Evolutionary conservation across 75 land plant species (phyloP).

Genomic region (Azolla pinnata): DNA sequence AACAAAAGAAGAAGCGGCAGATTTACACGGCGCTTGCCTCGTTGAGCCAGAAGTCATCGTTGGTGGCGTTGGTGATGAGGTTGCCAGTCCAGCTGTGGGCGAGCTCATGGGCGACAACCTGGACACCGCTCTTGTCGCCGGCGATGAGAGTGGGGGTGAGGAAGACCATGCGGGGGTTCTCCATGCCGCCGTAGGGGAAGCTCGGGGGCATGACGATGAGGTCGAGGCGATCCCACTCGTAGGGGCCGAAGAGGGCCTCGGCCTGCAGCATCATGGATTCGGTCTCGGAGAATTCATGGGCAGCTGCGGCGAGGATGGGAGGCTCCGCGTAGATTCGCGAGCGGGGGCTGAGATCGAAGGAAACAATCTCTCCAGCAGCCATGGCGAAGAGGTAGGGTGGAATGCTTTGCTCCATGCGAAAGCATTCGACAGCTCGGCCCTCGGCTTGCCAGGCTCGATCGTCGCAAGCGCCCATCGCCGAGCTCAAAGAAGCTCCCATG

Average conservation of each 20-base stretch:
- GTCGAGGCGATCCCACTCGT: conserved; percentile 87
- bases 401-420: conserved; percentile 65
- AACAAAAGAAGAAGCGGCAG: no score
- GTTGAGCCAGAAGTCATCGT: conserved; percentile 91
- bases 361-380: conserved; percentile 63
- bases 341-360: conserved; percentile 56
- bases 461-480: conserved; percentile 9
- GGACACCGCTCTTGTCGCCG: conserved; percentile 72
- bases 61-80: conserved; percentile 73
- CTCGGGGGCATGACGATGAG: conserved; percentile 75
- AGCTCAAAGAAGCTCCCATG: no score
- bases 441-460: conserved; percentile 31
- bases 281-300: conserved; percentile 54
- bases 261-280: conserved; percentile 68
- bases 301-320: conserved; percentile 52
- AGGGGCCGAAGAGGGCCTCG: conserved; percentile 67
- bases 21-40: conserved; percentile 64
- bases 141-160: conserved; percentile 77
- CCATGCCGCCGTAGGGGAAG: conserved; percentile 95
- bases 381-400: conserved; percentile 86
- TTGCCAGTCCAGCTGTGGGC: conserved; percentile 98
- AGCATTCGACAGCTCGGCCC: conserved; percentile 60
- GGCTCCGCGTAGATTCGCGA: conserved; percentile 70
- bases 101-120: conserved; percentile 88
- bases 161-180: conserved; percentile 89